Evolutionary conservation across 352 stramenopile genomes (phyloP), one percentile per base, ranked within the genome.

Genomic region (Thalassiosira sp.): DNA sequence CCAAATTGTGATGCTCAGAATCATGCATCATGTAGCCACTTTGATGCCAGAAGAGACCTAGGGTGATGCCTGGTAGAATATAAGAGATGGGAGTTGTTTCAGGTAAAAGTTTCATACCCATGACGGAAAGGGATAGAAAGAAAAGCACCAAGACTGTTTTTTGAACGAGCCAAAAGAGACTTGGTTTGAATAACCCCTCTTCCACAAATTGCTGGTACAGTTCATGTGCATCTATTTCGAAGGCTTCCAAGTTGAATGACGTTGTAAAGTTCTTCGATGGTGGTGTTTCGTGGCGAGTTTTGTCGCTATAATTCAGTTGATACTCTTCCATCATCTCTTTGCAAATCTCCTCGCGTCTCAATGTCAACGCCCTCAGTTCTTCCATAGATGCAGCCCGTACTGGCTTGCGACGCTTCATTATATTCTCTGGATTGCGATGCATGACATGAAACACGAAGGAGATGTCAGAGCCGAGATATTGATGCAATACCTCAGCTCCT

Each of bases 21-120:
- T 72, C 63, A 51, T 72, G 63, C 63, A 72, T 72, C 18, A 72
- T n/a, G 46, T 49, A 72, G n/a, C 63, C 63, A 58, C 63, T 64
- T 64, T 72, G 63, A 58, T 72, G 63, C 63, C 63, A 72, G 22
- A 72, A 72, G 18, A 72, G 42, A 7, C 63, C 63, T 3, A 59
- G 43, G 42, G 33, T 64, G 20, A 72, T 64, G 16, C 63, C 63
- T 13, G 63, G 52, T 22, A 64, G 10, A 46, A 72, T 59, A 22
- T 57, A 72, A 0, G 56, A 52, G 11, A 51, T 16, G 6, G 37
- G 18, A 10, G 31, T 61, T 37, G 51, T 53, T 18, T 35, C 24
- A 33, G 63, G 31, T 22, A 62, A 31, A 37, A 58, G 2, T 58
- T 51, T 64, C 63, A 72, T 72, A 24, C 22, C 49, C 18, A 64